Conservation (phyloP, 2,329 filamentous ascomycete species). For the Clarireedia sp. region DNA sequence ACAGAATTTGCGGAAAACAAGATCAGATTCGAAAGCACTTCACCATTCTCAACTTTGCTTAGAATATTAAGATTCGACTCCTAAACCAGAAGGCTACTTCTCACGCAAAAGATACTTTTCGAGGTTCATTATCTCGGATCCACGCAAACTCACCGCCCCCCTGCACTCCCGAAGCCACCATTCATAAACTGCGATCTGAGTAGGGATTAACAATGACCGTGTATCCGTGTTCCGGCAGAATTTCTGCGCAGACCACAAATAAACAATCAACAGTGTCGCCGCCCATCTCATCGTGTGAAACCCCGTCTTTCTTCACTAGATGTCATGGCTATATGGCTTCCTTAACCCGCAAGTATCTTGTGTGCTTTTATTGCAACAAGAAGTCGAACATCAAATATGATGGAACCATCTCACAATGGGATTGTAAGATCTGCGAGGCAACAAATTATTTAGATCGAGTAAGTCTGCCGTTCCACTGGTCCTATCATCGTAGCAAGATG, state of each 20-base stretch:
- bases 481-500: neutral
- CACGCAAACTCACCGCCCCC: neutral
- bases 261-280: neutral
- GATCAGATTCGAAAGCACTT: no score
- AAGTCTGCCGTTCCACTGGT: constrained; percentile 22
- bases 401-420: constrained; percentile 55
- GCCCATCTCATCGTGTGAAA: neutral
- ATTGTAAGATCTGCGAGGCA: constrained; percentile 72
- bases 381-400: constrained; percentile 54
- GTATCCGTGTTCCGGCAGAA: neutral
- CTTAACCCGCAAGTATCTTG: constrained; percentile 34
- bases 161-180: neutral
- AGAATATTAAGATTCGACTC: no score
- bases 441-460: constrained; percentile 87
- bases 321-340: constrained; percentile 23
- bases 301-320: neutral
- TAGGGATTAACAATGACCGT: neutral
- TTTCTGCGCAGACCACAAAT: neutral
- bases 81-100: no score
- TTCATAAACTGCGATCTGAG: neutral
- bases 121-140: neutral
- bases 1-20: no score
- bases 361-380: constrained; percentile 79
- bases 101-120: neutral
- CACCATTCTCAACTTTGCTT: no score